These are phyloP conservation scores for Pyrenopolyporus hunteri DNA, from an alignment of 495 filamentous ascomycete species.

Conservation along the genomic window DNA sequence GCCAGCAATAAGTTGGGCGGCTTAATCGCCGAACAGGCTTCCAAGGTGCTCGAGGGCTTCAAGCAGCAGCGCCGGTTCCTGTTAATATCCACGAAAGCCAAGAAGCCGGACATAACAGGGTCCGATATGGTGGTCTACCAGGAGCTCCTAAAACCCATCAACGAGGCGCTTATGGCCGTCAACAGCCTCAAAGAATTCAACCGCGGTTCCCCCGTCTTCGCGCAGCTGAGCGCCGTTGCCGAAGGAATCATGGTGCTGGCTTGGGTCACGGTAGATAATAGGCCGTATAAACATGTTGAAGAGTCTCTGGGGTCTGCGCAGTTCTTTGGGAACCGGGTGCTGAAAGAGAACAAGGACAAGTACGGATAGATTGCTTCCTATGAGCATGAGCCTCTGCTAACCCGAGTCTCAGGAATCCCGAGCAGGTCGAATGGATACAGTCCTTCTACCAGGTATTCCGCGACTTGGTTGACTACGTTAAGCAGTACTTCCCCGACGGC, in stretches of 20 bases:
- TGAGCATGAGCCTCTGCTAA: slow-evolving; percentile 1
- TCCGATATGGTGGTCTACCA: slow-evolving; percentile 70
- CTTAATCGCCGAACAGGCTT: slow-evolving; percentile 74
- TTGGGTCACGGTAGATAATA: slow-evolving; percentile 81
- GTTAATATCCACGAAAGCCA: slow-evolving; percentile 85
- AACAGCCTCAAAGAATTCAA: slow-evolving; percentile 80
- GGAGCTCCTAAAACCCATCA: slow-evolving; percentile 74
- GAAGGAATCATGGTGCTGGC: slow-evolving; percentile 84
- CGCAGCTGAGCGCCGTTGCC: slow-evolving; percentile 82
- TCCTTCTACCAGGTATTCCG: slow-evolving; percentile 87
- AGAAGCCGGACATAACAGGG: slow-evolving; percentile 79
- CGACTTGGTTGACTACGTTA: slow-evolving; percentile 78
- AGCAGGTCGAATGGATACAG: slow-evolving; percentile 84
- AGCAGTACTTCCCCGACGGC: slow-evolving; percentile 76
- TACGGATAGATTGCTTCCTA: slow-evolving; percentile 50
- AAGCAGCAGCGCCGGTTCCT: slow-evolving; percentile 85
- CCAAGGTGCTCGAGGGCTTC: slow-evolving; percentile 62
- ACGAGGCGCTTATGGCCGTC: slow-evolving; percentile 75
- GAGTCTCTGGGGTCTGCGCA: slow-evolving; percentile 80
- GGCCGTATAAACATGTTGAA: slow-evolving; percentile 79
- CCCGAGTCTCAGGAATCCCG: slow-evolving; percentile 62
- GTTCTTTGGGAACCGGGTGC: slow-evolving; percentile 89
- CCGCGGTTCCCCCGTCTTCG: slow-evolving; percentile 69
- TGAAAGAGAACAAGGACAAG: slow-evolving; percentile 91
- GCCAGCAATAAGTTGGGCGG: slow-evolving; percentile 78